Base-by-base conservation (phyloP, 192 early-diverging fungal species). In the Funneliformis mosseae region DNA sequence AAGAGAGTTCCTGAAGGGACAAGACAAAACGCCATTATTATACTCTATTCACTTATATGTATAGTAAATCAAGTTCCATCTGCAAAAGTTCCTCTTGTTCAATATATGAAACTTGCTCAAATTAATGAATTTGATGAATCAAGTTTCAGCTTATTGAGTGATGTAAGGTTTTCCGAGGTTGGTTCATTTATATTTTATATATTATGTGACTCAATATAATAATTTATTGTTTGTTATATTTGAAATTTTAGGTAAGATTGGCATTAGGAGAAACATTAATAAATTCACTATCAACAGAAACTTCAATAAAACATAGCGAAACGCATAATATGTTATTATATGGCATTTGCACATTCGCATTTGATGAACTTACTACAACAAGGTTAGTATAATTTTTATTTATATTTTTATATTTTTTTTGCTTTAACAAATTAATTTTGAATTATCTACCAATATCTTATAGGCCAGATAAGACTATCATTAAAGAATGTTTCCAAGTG, bases 401-500 rank as follows among this genome's bases (percentile, higher is more conserved):
- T 18, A 14, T 50, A n/a, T 1, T 18, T 60, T 39, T 27, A 55
- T 14, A 75, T 10, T 25, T 21, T 39, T 33, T 2, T 33, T 60
- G 38, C 14, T 8, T 7, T 16, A 16, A 33, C 21, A 23, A 38
- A 28, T 5, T 21, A 12, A 39, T 79, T 55, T 11, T 7, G 21
- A 21, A 21, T 55, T 45, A 45, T 45, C 43, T 4, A 45, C 69
- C 18, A 68, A 41, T 68, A 21, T 79, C 9, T 71, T 23, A 16
- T 71, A 79, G 78, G 18, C 78, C 78, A 10, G 3, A 66, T 21
- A 79, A 70, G n/a, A 83, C 79, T 18, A 70, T 86, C 6, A 82
- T 91, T 69, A 89, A 92, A 66, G 93, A 94, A 67, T 86, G 91
- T 64, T 83, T 96, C 12, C 82, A 84, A 69, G 71, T 84, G 5